Evolutionary conservation across 768 basidiomycete species (phyloP), one percentile per base, ranked within the genome.

Genomic region (Lyophyllum decastes): DNA sequence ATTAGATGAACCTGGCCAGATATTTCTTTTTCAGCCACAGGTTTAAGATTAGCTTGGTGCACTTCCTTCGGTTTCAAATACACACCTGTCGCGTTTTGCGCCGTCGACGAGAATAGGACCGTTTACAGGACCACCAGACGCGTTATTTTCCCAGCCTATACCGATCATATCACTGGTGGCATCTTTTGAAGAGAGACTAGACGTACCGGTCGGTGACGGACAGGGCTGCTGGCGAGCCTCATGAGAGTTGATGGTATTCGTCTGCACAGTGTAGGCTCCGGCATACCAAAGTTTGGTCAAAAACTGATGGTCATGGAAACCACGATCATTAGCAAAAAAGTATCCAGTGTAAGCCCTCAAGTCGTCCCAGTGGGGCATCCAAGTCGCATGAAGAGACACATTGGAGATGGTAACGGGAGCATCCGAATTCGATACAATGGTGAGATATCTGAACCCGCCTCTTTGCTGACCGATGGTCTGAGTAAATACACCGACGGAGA

Each of bases 61-160:
- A 4, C 16, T 14, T 6, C 16, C 8, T 4, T 16, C 2, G 12
- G 33, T 4, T 40, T 19, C 11, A 27, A 50, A 16, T 27, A 57
- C 72, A 49, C 41, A 77, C 77, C 81, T 71, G 62, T 82, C 82
- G 40, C 82, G 74, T 60, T 83, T 82, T 1, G 82, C 81, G 3
- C 82, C 82, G 57, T 83, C 82, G 6, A 82, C 80, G 34, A 83
- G 72, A 43, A 82, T 80, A n/a, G 81, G 79, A 0, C 81, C 81
- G 7, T 74, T 77, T 0, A 75, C 72, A 14, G 78, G 73, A 7
- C 80, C 80, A 27, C 79, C 72, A 21, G 76, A 76, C 16, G 80
- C 81, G 52, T 79, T 76, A 60, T 82, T 81, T 22, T 69, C 68
- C 80, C 81, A 82, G 17, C 78, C 80, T 75, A 53, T n/a, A 7